Percentiles rank a stretch among this genome's conserved stretches.
Evolutionary conservation across 2,329 filamentous ascomycete species (phyloP).

Genomic region (Diplodia sapinea): DNA sequence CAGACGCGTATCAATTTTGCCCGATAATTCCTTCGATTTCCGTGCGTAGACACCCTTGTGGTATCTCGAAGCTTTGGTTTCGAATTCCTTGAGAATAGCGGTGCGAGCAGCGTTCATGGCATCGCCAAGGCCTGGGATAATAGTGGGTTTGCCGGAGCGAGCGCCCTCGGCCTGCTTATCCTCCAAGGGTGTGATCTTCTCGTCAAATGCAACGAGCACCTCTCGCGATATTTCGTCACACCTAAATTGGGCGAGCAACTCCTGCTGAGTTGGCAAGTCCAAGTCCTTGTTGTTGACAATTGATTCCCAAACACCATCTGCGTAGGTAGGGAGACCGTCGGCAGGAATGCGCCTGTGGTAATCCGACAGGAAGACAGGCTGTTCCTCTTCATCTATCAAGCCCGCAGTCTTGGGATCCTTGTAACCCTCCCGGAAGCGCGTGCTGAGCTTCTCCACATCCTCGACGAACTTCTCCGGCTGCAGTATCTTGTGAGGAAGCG

Average conservation of each 20-base stretch:
- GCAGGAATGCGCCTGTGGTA: constrained; percentile 96
- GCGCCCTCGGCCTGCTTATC: constrained; percentile 79
- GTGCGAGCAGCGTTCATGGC: constrained; percentile 74
- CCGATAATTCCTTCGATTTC: constrained; percentile 83
- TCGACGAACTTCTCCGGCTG: constrained; percentile 88
- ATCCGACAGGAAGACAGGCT: constrained; percentile 86
- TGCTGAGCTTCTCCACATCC: constrained; percentile 79
- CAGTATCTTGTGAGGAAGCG: constrained; percentile 93
- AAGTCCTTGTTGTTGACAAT: constrained; percentile 99
- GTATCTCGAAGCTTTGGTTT: constrained; percentile 88
- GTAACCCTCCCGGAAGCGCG: constrained; percentile 81
- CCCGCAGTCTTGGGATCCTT: constrained; percentile 68
- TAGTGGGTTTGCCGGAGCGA: constrained; percentile 72
- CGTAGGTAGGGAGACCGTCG: constrained; percentile 94
- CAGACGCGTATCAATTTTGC: constrained; percentile 84
- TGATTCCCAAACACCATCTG: constrained; percentile 95
- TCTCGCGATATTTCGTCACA: constrained; percentile 96
- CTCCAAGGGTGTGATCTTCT: constrained; percentile 80
- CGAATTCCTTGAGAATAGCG: constrained; percentile 81
- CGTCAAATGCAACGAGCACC: constrained; percentile 82
- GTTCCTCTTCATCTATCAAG: constrained; percentile 71
- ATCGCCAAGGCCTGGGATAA: constrained; percentile 76
- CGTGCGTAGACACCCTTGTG: constrained; percentile 93
- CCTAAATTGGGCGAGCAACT: constrained; percentile 93
- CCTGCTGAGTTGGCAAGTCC: constrained; percentile 94